phyloP scores from a whole-genome alignment of 2,329 filamentous ascomycete genomes.

The Talaromyces sp. region DNA sequence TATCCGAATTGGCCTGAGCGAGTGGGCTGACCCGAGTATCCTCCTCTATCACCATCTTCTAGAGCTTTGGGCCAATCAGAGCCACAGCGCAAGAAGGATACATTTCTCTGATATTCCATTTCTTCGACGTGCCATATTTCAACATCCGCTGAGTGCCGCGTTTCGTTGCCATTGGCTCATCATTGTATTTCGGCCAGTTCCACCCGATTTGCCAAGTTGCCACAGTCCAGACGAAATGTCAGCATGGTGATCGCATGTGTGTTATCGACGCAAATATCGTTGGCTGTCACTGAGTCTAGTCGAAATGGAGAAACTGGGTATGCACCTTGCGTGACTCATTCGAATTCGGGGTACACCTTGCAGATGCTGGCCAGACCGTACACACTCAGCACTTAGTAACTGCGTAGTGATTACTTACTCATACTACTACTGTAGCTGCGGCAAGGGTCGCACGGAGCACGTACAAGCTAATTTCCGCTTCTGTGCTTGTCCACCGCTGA shows the following conservation, averaged over 20 bases:
- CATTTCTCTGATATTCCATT: not conserved
- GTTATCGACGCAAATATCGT: not conserved
- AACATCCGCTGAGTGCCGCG: not conserved
- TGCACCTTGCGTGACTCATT: constrained; percentile 9
- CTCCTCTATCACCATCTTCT: not conserved
- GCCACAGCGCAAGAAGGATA: not conserved
- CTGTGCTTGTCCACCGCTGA: not conserved
- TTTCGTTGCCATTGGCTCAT: not conserved
- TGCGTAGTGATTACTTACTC: too few relatives aligned
- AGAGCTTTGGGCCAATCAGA: not conserved
- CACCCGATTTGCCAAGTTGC: not conserved
- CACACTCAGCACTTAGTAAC: too few relatives aligned
- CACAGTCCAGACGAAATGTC: not conserved
- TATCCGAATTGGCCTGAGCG: not conserved
- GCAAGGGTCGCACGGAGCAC: not conserved
- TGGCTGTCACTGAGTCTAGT: not conserved
- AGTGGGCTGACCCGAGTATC: not conserved
- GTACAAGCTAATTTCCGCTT: not conserved
- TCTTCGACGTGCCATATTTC: not conserved
- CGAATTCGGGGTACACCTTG: not conserved
- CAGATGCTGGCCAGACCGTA: not conserved
- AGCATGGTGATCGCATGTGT: not conserved
- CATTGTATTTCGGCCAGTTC: too few relatives aligned
- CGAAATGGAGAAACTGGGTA: not conserved
- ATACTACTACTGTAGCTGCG: not conserved